Evolutionary conservation across 2,329 filamentous ascomycete genomes (phyloP), one percentile per base, ranked within the genome.

Genomic region (Aspergillus phoenicis): DNA sequence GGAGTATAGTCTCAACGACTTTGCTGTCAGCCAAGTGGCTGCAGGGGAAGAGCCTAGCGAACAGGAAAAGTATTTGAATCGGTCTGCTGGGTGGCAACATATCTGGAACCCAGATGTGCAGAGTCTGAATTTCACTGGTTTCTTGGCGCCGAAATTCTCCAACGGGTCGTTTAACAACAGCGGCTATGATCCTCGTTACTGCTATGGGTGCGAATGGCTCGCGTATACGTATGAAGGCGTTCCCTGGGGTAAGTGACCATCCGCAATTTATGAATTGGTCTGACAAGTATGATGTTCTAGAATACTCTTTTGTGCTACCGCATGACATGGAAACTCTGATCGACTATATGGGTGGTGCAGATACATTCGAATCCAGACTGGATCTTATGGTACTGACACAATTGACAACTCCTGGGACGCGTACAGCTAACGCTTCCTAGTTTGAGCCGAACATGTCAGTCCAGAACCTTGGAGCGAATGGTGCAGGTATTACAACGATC

Each of bases 51-150:
- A 83, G 54, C 78, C 77, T 0, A 74, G 73, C 13, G 79, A 76
- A 22, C 73, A 75, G 8, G 65, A 77, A 3, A 87, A 81, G 54
- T 91, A 91, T 67, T 77, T 89, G 15, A 77, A 82, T 45, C 83
- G 88, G 11, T 89, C 86, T 1, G 81, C 83, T n/a, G 87, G 89
- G 63, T 91, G 89, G 89, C 83, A 86, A 28, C 89, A 89, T 68
- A 87, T 90, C 62, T 91, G 87, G 88, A 86, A 91, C 69, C 70
- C 81, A 0, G 73, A 83, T 43, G 82, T 86, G 26, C 78, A 78
- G 3, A 85, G 85, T 0, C 79, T 88, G 0, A 83, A 82, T 7
- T 89, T 89, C 71, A 82, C 77, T 0, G 75, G 76, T 58, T 68
- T 77, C 64, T 74, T 91, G 10, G 87, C 87, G 0, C 89, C 89